These are phyloP conservation scores for Sporopachydermia quercuum DNA, from an alignment of 805 yeast genomes.

Conservation along the genomic window DNA sequence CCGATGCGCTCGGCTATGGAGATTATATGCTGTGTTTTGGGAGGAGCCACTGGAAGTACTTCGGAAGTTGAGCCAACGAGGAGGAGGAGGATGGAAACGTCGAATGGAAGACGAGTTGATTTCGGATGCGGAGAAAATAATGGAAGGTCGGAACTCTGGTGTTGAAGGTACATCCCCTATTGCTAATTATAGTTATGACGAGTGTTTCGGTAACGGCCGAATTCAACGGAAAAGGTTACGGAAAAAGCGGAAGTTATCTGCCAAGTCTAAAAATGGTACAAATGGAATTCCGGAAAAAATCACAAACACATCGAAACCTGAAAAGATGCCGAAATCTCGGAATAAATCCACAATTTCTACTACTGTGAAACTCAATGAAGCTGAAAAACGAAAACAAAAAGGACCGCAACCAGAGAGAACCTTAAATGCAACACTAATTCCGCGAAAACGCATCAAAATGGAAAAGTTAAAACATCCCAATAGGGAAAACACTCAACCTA, in stretches of 20 bases:
- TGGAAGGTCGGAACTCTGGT: conserved; percentile 33
- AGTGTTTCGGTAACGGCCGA: conserved; percentile 5
- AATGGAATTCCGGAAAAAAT: background rate
- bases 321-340: conserved; percentile 11
- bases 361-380: too few species aligned
- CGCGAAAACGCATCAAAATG: too few species aligned
- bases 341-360: too few species aligned
- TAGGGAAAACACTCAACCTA: too few species aligned
- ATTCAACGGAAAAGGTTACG: conserved; percentile 9
- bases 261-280: conserved; percentile 10
- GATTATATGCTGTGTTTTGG: conserved; percentile 82
- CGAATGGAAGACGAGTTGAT: conserved; percentile 51
- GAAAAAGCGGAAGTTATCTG: background rate
- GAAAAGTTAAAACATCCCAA: too few species aligned
- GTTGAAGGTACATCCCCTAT: background rate
- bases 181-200: background rate
- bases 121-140: conserved; percentile 18
- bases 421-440: too few species aligned
- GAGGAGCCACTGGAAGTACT: conserved; percentile 58
- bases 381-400: background rate
- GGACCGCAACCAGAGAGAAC: conserved; percentile 4
- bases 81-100: conserved; percentile 42
- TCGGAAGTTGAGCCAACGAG: conserved; percentile 25
- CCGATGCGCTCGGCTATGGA: conserved; percentile 85
- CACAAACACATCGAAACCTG: conserved; percentile 6